phyloP scores from a whole-genome alignment of 1,284 basidiomycete genomes.

The Coniferiporia sulphurascens region DNA sequence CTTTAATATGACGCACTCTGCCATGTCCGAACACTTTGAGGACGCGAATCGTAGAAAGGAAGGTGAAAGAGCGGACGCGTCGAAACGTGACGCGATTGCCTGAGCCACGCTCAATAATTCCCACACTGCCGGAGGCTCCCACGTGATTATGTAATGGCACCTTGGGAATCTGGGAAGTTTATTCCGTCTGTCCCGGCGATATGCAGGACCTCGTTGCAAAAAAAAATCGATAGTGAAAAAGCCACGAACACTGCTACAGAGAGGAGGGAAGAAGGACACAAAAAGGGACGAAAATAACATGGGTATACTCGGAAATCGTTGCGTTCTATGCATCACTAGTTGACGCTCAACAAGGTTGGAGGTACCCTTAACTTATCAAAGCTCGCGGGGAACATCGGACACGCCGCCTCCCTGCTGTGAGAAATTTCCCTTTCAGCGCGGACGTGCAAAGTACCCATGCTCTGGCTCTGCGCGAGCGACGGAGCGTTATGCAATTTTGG shows the following conservation, averaged over 20 bases:
- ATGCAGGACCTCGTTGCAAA: too few relatives aligned
- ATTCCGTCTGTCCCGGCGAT: too few relatives aligned
- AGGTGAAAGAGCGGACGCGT: slow-evolving; percentile 5
- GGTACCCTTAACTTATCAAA: slow-evolving; percentile 11
- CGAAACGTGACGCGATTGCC: slow-evolving; percentile 1
- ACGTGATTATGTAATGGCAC: neutral
- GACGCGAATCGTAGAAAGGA: neutral
- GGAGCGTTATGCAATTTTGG: neutral
- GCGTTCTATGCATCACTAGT: neutral
- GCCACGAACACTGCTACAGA: neutral
- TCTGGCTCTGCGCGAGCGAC: neutral
- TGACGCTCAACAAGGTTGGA: slow-evolving; percentile 1
- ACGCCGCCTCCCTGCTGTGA: neutral
- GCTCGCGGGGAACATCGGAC: slow-evolving; percentile 10
- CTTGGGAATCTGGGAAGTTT: neutral
- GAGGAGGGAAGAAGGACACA: neutral
- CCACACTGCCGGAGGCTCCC: neutral
- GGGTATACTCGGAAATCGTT: neutral
- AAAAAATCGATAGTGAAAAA: too few relatives aligned
- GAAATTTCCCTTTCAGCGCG: neutral
- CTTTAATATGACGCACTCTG: neutral
- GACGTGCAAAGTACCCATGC: neutral
- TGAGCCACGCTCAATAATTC: slow-evolving; percentile 1
- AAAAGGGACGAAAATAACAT: neutral
- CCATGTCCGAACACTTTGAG: neutral